Evolutionary conservation across 108 stramenopile genomes (phyloP), one percentile per base, ranked within the genome.

Genomic region (Discostella stelligeroides): DNA sequence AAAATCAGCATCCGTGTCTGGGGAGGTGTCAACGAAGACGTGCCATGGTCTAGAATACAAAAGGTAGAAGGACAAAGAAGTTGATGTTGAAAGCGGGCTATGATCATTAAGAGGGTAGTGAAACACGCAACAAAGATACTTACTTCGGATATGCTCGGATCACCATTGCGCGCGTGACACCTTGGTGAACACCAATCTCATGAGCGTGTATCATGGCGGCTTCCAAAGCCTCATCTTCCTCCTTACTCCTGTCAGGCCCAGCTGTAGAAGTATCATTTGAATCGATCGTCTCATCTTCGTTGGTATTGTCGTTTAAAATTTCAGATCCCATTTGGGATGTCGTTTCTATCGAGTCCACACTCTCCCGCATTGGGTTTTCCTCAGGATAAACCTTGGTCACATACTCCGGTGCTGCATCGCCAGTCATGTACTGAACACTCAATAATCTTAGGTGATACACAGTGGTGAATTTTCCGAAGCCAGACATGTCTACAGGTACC

Each of bases 1-100:
- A 83, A 93, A 95, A 68, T 92, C 92, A 9, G 92, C 86, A 59
- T 92, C 90, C 20, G 85, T 88, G 63, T 90, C 88, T 4, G 95
- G 92, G 18, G 88, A 88, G 10, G 83, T 83, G 63, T 95, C 95
- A 29, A 95, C 92, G 80, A 95, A 95, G 17, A 95, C 84, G 70
- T 93, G 90, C 95, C 95, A 95, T 29, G 95, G 92, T 38, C 89
- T 85, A 58, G 23, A 40, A n/a, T 39, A 15, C 28, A 23, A 54
- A 23, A 54, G 24, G 27, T n/a, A n/a, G n/a, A n/a, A n/a, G n/a
- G n/a, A n/a, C n/a, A n/a, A n/a, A n/a, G n/a, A n/a, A n/a, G n/a
- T n/a, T n/a, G n/a, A n/a, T 37, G 66, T 34, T 17, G 66, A 37
- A 63, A 41, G 17, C 23, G 37, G 25, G 17, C 50, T 49, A 49